Conservation (phyloP, 2,329 filamentous ascomycete species). For the Berkeleyomyces basicola region DNA sequence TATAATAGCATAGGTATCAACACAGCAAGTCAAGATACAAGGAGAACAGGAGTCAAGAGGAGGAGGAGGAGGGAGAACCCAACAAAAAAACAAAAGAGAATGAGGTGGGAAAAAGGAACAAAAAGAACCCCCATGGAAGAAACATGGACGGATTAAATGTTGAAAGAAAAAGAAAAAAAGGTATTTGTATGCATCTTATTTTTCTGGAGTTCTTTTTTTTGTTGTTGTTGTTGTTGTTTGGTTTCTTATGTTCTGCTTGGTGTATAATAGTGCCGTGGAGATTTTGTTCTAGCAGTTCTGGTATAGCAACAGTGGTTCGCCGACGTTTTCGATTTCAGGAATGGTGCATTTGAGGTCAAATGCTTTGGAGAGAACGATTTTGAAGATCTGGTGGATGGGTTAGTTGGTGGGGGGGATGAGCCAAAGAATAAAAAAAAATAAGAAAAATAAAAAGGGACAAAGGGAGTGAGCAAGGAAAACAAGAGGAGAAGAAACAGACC, state of each 20-base stretch:
- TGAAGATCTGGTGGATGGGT: constrained; percentile 62
- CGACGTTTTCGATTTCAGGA: constrained; percentile 94
- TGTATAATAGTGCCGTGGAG: constrained; percentile 4
- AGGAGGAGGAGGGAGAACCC: not conserved
- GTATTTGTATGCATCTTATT: too few species aligned
- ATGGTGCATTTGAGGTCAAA: constrained; percentile 99
- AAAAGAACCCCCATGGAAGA: too few species aligned
- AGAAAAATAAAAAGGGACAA: not conserved
- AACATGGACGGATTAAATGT: not conserved
- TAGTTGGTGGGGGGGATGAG: not conserved
- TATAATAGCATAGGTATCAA: not conserved
- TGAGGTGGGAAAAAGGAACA: too few species aligned
- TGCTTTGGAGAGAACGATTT: constrained; percentile 95
- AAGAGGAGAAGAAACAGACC: constrained; percentile 32
- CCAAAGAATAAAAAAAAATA: not conserved
- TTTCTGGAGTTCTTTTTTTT: not conserved
- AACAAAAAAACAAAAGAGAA: not conserved
- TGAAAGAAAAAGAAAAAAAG: not conserved
- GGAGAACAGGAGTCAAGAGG: not conserved
- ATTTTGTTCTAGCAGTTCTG: constrained; percentile 35
- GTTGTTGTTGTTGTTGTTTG: not conserved
- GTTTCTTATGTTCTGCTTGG: not conserved
- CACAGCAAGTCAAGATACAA: not conserved
- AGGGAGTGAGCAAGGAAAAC: not conserved
- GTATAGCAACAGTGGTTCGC: constrained; percentile 87